Evolutionary conservation across 1,284 basidiomycete species (phyloP), one percentile per base, ranked within the genome.

Genomic region (Omphalotus olearius): DNA sequence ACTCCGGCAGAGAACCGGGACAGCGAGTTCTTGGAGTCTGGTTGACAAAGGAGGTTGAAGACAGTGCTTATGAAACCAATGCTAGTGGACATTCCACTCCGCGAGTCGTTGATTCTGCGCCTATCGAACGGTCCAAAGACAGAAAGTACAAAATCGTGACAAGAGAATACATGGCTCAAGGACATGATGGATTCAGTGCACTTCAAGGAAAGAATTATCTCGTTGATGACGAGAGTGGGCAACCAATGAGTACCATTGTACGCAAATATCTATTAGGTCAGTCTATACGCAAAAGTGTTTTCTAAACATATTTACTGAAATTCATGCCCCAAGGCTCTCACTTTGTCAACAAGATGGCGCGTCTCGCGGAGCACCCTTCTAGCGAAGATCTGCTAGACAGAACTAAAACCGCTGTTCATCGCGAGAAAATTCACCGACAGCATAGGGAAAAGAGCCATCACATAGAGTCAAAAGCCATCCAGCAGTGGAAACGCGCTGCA

Each of bases 161-260:
- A 4, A 70, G 89, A 56, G 80, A 87, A 57, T 92, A 91, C 59
- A 75, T 91, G 79, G 83, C 85, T 3, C 70, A 82, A 56, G 86
- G 87, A 0, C 85, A 92, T 56, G 93, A 96, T 63, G 93, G 93
- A 0, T 97, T 86, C 65, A 69, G 73, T 1, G 76, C 85, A 0
- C 72, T 97, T 37, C 83, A 81, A 59, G 82, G 80, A 4, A 76
- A 82, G 30, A 68, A 75, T 51, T 85, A 85, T 60, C 75, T 95
- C 33, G 78, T 96, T 17, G 91, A 95, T 60, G 85, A 93, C 57
- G 93, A 97, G 66, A 80, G 80, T 50, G 93, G 93, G 0, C 80
- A 87, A 58, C 73, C 92, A 55, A 86, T 92, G 81, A 89, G 85
- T 62, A 72, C 78, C 17, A 82, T 96, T 50, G 88, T 96, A 23